Conservation (phyloP, 1,284 basidiomycete genomes). For the Stygiomarasmius scandens region DNA sequence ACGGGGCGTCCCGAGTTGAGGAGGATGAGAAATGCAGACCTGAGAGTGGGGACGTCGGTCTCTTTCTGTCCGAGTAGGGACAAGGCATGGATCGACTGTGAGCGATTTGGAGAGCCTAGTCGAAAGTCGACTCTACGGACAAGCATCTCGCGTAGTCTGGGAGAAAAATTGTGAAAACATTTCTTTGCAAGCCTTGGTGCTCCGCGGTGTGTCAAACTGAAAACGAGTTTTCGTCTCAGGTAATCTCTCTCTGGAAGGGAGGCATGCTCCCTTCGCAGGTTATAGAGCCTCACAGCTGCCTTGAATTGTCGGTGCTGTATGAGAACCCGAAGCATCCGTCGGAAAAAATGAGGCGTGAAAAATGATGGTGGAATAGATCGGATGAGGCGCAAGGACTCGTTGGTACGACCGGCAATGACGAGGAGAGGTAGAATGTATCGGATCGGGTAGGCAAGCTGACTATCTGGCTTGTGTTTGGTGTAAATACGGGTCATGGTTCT, state of each 20-base stretch:
- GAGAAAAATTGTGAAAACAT: neutral
- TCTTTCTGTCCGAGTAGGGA: neutral
- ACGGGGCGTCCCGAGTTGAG: slow-evolving; percentile 36
- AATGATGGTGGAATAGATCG: slow-evolving; percentile 36
- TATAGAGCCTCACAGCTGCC: slow-evolving; percentile 30
- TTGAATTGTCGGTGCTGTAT: slow-evolving; percentile 32
- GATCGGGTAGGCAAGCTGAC: slow-evolving; percentile 35
- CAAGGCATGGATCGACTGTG: neutral
- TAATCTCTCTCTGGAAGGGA: slow-evolving; percentile 18
- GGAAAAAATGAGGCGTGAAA: slow-evolving; percentile 36
- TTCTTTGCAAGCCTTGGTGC: slow-evolving; percentile 5
- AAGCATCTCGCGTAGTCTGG: slow-evolving; percentile 1
- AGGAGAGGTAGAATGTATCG: slow-evolving; percentile 41
- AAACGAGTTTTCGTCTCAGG: slow-evolving; percentile 27
- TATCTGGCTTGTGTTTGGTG: slow-evolving; percentile 23
- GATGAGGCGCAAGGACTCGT: slow-evolving; percentile 33
- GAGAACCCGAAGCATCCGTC: slow-evolving; percentile 34
- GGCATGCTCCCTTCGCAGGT: slow-evolving; percentile 18
- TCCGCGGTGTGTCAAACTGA: slow-evolving; percentile 8
- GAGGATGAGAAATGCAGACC: slow-evolving; percentile 35
- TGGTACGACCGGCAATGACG: slow-evolving; percentile 33
- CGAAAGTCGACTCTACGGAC: neutral
- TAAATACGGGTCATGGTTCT: slow-evolving; percentile 31
- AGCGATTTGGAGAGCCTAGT: neutral
- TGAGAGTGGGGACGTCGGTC: slow-evolving; percentile 18